Evolutionary conservation across 257 asterid species (phyloP).

Genomic region (Gentiana dahurica): DNA sequence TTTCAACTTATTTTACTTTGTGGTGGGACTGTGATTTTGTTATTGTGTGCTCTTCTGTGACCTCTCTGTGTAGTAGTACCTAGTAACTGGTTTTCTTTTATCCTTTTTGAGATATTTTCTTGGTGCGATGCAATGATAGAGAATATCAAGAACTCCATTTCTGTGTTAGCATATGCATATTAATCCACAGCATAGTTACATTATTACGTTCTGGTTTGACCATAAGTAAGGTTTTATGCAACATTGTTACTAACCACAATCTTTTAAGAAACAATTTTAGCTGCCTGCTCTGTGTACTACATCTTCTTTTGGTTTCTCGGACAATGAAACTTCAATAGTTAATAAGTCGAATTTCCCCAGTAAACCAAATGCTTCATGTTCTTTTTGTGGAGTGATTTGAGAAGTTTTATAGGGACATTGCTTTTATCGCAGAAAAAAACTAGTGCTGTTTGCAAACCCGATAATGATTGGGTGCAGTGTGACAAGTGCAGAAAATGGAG

Average conservation of each 20-base stretch:
- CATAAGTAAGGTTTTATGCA: neutral
- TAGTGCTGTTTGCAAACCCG: slow-evolving; percentile 40
- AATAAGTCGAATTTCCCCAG: too few relatives aligned
- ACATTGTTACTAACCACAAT: too few relatives aligned
- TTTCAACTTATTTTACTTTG: neutral
- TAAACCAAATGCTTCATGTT: too few relatives aligned
- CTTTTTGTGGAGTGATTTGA: too few relatives aligned
- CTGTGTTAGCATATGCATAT: neutral
- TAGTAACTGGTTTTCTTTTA: too few relatives aligned
- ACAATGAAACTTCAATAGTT: too few relatives aligned
- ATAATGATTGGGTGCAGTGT: slow-evolving; percentile 81
- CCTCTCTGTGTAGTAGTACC: too few relatives aligned
- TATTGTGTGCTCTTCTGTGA: too few relatives aligned
- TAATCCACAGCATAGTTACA: neutral
- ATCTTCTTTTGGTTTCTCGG: too few relatives aligned
- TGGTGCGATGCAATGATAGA: neutral
- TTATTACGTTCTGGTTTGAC: neutral
- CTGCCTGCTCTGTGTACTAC: too few relatives aligned
- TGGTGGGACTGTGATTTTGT: neutral
- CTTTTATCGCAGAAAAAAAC: slow-evolving; percentile 35
- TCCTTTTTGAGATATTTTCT: too few relatives aligned
- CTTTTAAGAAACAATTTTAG: too few relatives aligned
- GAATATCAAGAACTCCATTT: neutral
- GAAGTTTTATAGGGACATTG: slow-evolving; percentile 10
- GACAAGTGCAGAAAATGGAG: slow-evolving; percentile 89